phyloP scores from a whole-genome alignment of 192 early-diverging fungal species.

The Coemansia pectinata region DNA sequence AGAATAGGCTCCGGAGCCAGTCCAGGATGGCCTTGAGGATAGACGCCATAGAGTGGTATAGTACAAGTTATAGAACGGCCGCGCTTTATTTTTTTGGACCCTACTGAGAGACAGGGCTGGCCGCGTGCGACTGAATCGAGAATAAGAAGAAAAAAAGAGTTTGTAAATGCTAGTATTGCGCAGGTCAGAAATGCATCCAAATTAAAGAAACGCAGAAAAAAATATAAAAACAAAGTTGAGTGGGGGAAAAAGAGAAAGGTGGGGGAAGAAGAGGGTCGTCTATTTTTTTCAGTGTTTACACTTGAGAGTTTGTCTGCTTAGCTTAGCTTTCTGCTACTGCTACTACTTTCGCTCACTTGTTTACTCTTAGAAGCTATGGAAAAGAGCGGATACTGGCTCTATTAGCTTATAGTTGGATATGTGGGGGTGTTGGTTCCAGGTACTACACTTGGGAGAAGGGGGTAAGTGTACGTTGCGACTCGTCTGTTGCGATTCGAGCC shows the following conservation, averaged over 20 bases:
- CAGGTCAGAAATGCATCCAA: conserved; percentile 7
- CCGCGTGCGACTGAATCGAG: neutral
- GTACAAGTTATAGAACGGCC: conserved; percentile 11
- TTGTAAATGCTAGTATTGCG: neutral
- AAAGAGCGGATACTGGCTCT: too few species aligned
- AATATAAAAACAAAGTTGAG: conserved; percentile 4
- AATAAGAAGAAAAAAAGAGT: neutral
- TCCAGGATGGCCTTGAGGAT: conserved; percentile 50
- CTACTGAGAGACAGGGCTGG: neutral
- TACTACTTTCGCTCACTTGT: neutral
- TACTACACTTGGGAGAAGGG: too few species aligned
- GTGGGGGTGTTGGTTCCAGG: too few species aligned
- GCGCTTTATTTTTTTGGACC: neutral
- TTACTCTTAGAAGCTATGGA: too few species aligned
- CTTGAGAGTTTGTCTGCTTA: neutral
- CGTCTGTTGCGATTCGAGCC: neutral
- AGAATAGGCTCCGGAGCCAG: conserved; percentile 82
- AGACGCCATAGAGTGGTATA: conserved; percentile 38
- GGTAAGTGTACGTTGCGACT: neutral
- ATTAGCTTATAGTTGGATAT: too few species aligned
- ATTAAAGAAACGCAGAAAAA: conserved; percentile 13
- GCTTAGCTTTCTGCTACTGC: neutral
- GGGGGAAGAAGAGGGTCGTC: neutral
- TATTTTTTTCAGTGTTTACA: neutral
- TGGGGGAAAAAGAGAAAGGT: neutral